These are phyloP conservation scores for Turritis glabra DNA, from an alignment of 345 rosid genomes.

Conservation along the genomic window DNA sequence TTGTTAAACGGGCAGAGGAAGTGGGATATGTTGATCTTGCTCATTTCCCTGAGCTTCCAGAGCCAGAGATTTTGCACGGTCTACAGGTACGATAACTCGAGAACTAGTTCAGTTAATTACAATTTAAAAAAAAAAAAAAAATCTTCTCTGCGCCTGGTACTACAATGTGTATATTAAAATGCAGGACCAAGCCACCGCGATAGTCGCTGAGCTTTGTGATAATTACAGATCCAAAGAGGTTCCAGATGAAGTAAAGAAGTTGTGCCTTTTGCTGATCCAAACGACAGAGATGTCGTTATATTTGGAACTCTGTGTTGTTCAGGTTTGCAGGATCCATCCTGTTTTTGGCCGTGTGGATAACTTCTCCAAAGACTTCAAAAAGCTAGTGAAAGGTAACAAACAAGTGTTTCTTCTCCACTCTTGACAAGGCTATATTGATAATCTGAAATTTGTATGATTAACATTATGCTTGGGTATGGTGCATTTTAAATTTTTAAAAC, in stretches of 20 bases:
- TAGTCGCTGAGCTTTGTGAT: constrained; percentile 62
- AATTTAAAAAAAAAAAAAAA: not conserved
- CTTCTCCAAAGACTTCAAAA: constrained; percentile 65
- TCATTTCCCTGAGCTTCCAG: constrained; percentile 91
- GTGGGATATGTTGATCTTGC: constrained; percentile 84
- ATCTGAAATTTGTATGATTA: not conserved
- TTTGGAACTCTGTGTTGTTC: constrained; percentile 76
- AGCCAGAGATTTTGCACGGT: constrained; percentile 91
- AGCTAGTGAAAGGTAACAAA: constrained; percentile 60
- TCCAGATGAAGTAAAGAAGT: constrained; percentile 45
- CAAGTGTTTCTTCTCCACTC: not conserved
- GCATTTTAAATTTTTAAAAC: no score
- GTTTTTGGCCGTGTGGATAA: constrained; percentile 83
- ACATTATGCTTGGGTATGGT: not conserved
- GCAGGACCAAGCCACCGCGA: constrained; percentile 78
- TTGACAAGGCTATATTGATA: not conserved
- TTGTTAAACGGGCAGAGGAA: constrained; percentile 82
- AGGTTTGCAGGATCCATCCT: constrained; percentile 80
- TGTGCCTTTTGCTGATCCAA: constrained; percentile 62
- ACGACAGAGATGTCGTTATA: constrained; percentile 77
- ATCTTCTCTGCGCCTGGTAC: not conserved
- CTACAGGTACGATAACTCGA: constrained; percentile 58
- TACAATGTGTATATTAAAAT: constrained; percentile 20
- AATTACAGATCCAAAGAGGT: constrained; percentile 48
- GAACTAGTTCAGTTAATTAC: not conserved